A percentile compares a stretch with the other conserved stretches of the same genome.
These are phyloP conservation scores for Rhynchosporium secalis DNA, from an alignment of 2,329 filamentous ascomycete species.

Conservation along the genomic window DNA sequence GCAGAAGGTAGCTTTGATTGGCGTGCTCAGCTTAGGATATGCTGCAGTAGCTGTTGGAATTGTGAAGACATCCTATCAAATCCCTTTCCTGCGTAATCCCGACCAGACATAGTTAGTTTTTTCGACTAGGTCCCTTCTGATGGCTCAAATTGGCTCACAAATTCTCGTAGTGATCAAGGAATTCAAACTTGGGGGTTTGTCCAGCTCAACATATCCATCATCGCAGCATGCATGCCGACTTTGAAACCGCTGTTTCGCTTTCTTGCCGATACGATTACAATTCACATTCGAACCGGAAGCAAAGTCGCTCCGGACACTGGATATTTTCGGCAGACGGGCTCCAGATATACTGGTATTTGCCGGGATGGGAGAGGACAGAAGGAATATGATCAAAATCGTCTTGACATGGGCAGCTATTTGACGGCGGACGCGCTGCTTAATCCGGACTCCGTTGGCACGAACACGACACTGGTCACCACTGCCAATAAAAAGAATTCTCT, in stretches of 20 bases:
- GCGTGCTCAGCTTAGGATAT: slow-evolving; percentile 43
- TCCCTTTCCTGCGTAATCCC: neutral
- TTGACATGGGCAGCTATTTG: neutral
- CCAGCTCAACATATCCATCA: slow-evolving; percentile 12
- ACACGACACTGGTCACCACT: neutral
- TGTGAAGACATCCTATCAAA: neutral
- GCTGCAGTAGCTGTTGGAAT: slow-evolving; percentile 7
- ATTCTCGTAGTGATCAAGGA: neutral
- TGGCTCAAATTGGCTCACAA: neutral
- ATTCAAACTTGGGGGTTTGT: slow-evolving; percentile 11
- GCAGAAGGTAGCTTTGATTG: slow-evolving; percentile 42
- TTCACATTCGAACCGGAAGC: neutral
- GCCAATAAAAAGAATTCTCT: neutral
- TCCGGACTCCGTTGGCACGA: neutral
- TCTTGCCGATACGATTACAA: neutral
- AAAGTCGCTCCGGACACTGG: neutral
- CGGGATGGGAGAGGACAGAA: neutral
- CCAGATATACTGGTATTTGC: neutral
- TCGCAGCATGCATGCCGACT: slow-evolving; percentile 5
- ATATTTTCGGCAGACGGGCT: neutral
- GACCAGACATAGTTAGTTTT: neutral
- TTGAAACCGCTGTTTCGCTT: neutral
- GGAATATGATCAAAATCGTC: neutral
- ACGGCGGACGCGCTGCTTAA: neutral
- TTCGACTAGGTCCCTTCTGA: neutral